A percentile compares a stretch with the other conserved stretches of the same genome.
Conservation (phyloP, 805 yeast genomes). For the Torulaspora indica region DNA sequence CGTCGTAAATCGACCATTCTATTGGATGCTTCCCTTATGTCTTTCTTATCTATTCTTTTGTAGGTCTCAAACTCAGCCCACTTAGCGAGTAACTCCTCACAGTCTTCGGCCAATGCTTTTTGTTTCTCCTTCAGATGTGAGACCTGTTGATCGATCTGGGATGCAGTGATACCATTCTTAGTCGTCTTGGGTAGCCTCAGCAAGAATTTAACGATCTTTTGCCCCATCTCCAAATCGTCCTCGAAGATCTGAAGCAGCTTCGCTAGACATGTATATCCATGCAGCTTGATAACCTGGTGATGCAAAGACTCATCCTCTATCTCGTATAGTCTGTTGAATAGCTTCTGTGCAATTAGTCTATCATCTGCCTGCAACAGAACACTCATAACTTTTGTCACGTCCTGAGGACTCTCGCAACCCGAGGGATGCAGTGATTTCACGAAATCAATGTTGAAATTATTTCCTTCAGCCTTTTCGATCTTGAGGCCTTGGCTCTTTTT, state of each 20-base stretch:
- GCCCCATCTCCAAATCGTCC: constrained; percentile 41
- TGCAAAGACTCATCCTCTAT: constrained; percentile 46
- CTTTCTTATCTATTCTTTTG: constrained; percentile 72
- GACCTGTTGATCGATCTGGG: constrained; percentile 66
- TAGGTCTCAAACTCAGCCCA: constrained; percentile 79
- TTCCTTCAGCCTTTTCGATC: constrained; percentile 43
- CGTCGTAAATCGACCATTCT: constrained; percentile 33
- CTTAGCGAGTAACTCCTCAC: constrained; percentile 44
- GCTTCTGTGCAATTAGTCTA: constrained; percentile 52
- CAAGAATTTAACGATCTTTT: constrained; percentile 54
- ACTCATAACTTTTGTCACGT: constrained; percentile 75
- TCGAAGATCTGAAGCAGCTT: constrained; percentile 46
- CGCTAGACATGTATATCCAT: constrained; percentile 79
- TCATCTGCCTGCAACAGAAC: constrained; percentile 77
- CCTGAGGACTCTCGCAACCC: constrained; percentile 45
- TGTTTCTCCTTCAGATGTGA: constrained; percentile 26
- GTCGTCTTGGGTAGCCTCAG: constrained; percentile 65
- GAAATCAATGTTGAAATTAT: constrained; percentile 59
- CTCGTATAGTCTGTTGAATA: constrained; percentile 61
- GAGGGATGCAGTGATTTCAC: constrained; percentile 53
- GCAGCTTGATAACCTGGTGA: constrained; percentile 62
- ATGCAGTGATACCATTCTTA: constrained; percentile 67
- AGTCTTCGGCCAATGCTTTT: constrained; percentile 31
- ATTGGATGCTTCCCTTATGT: constrained; percentile 24
- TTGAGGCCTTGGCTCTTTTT: constrained; percentile 47